Evolutionary conservation across 352 stramenopile species (phyloP).

Genomic region (Phytophthora cryptogea): DNA sequence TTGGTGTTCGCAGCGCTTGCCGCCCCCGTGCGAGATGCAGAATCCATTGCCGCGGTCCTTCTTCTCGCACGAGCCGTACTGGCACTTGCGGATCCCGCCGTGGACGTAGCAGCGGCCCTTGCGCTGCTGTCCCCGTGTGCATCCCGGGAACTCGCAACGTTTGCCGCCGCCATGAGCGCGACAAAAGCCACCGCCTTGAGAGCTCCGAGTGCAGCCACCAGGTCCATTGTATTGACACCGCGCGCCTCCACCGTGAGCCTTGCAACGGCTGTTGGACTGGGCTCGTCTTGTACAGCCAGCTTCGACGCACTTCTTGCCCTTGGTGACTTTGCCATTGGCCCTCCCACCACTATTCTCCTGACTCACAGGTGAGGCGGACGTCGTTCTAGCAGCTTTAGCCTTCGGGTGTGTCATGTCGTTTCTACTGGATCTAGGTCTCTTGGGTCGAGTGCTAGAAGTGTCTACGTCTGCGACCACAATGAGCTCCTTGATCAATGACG

Average conservation of each 20-base stretch:
- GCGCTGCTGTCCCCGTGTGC: slow-evolving; percentile 73
- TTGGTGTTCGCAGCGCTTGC: slow-evolving; percentile 60
- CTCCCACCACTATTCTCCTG: slow-evolving; percentile 22
- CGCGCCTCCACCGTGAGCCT: slow-evolving; percentile 73
- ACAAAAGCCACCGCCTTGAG: slow-evolving; percentile 80
- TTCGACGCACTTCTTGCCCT: slow-evolving; percentile 83
- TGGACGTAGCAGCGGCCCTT: slow-evolving; percentile 87
- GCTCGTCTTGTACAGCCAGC: slow-evolving; percentile 59
- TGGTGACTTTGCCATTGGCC: slow-evolving; percentile 36
- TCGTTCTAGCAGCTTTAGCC: slow-evolving; percentile 21
- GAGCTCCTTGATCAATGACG: slow-evolving; percentile 41
- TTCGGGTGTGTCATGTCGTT: slow-evolving; percentile 4
- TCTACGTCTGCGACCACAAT: slow-evolving; percentile 40
- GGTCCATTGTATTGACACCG: slow-evolving; percentile 68
- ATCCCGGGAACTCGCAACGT: slow-evolving; percentile 77
- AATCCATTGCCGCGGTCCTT: slow-evolving; percentile 84
- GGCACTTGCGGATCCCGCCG: slow-evolving; percentile 83
- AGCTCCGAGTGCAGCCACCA: slow-evolving; percentile 70
- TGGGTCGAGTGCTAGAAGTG: slow-evolving; percentile 12
- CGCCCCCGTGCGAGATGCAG: slow-evolving; percentile 74
- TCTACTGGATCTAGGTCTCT: slow-evolving; percentile 13
- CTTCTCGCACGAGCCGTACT: slow-evolving; percentile 78
- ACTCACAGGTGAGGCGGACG: slow-evolving; percentile 15
- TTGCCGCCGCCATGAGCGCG: slow-evolving; percentile 82
- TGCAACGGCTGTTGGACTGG: slow-evolving; percentile 86